Conservation (phyloP, 1,284 basidiomycete species). For the Ustilago crameri region DNA sequence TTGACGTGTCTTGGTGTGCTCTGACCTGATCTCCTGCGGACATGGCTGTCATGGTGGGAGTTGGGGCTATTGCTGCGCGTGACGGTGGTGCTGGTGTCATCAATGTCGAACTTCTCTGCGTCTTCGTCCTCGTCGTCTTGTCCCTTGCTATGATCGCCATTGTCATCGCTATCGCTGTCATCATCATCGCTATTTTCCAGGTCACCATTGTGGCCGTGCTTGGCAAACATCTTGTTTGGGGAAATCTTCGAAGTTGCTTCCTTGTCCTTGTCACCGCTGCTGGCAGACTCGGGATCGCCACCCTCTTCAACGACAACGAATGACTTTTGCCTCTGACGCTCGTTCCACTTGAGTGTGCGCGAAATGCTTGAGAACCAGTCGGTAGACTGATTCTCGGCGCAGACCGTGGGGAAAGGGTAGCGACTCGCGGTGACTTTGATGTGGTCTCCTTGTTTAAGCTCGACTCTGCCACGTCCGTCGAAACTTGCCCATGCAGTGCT, state of each 20-base stretch:
- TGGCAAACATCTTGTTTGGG: slow-evolving; percentile 38
- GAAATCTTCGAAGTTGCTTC: slow-evolving; percentile 17
- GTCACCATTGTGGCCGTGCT: slow-evolving; percentile 27
- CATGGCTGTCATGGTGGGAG: slow-evolving; percentile 29
- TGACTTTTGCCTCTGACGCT: slow-evolving; percentile 65
- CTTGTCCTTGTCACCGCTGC: slow-evolving; percentile 23
- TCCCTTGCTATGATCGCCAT: slow-evolving; percentile 29
- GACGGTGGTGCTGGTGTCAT: slow-evolving; percentile 57
- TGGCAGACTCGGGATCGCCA: slow-evolving; percentile 69
- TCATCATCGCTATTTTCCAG: slow-evolving; percentile 26
- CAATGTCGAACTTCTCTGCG: slow-evolving; percentile 64
- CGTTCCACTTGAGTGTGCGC: slow-evolving; percentile 86
- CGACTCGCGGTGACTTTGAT: slow-evolving; percentile 98
- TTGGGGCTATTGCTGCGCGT: slow-evolving; percentile 51
- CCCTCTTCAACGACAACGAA: slow-evolving; percentile 77
- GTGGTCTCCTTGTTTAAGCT: slow-evolving; percentile 87
- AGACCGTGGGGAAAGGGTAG: slow-evolving; percentile 98
- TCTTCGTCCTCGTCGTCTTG: slow-evolving; percentile 49
- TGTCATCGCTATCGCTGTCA: slow-evolving; percentile 40
- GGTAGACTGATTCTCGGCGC: slow-evolving; percentile 93
- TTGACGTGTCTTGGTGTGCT: slow-evolving; percentile 27
- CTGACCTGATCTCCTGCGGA: slow-evolving; percentile 32
- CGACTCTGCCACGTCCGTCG: slow-evolving; percentile 94
- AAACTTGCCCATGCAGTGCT: slow-evolving; percentile 99
- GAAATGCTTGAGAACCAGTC: slow-evolving; percentile 99